Evolutionary conservation across 164 flowering plant species (phyloP), one percentile per base, ranked within the genome.

Genomic region (Tetrastigma voinierianum): DNA sequence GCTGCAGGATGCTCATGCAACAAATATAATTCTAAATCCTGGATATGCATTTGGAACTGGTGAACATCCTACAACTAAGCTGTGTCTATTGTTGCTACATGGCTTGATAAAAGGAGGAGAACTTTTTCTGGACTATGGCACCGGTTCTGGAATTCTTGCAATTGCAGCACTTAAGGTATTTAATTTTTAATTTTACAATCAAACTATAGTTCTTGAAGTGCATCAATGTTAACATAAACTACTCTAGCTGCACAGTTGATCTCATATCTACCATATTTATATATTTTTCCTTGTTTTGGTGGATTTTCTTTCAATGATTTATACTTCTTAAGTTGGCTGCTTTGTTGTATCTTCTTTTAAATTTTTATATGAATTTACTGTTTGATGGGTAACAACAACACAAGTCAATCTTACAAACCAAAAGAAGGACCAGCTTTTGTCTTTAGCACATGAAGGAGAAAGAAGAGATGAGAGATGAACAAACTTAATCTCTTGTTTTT

Each of bases 31-130:
- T 74, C 78, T 94, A 23, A 86, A 94, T 76, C 97, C 98, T 67
- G 98, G 98, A 72, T 75, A 88, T 77, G 96, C 98, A 74, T 94
- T 94, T 82, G 98, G 98, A 78, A 94, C 95, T 51, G 96, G 98
- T 60, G 97, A 94, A 59, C 98, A 94, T 60, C 89, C 97, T 18
- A 91, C 97, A 19, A 94, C 98, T 46, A 90, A 79, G 72, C 65
- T 91, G 78, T 94, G 96, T 79, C 82, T 91, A 48, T 67, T 84
- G 77, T 72, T 88, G 68, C 81, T 94, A 62, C 86, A 74, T 59
- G 59, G 69, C 49, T 70, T 80, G 54, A 76, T 94, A 65, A 87
- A 83, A 69, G 96, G 93, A 67, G 93, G 95, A 74, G 98, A 94
- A 63, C 14, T 11, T 18, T 70, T 94, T 72, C 74, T 91, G 71